These are phyloP conservation scores for Sclerotinia sclerotiorum DNA, from an alignment of 2,329 filamentous ascomycete genomes.

Conservation along the genomic window DNA sequence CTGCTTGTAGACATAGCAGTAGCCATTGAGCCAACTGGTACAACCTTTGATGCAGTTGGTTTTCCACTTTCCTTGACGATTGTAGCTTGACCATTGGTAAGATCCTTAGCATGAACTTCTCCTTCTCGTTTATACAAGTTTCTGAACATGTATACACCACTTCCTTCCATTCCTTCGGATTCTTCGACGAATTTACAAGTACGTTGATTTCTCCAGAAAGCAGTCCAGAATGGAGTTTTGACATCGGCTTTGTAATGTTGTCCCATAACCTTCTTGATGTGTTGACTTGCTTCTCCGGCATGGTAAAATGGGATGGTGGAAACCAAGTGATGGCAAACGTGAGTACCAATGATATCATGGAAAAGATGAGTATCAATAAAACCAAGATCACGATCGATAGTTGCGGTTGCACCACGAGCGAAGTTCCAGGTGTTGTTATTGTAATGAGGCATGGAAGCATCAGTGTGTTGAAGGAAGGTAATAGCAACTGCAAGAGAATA, in stretches of 20 bases:
- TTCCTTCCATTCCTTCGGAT: constrained; percentile 39
- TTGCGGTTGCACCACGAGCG: constrained; percentile 60
- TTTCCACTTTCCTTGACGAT: constrained; percentile 25
- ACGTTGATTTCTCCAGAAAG: constrained; percentile 41
- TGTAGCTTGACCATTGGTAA: constrained; percentile 23
- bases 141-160: constrained; percentile 40
- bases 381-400: constrained; percentile 64
- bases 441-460: constrained; percentile 57
- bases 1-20: constrained; percentile 35
- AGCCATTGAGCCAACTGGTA: constrained; percentile 30
- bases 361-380: constrained; percentile 65
- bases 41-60: constrained; percentile 1
- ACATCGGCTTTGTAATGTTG: constrained; percentile 51
- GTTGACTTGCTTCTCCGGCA: constrained; percentile 57
- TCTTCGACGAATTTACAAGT: constrained; percentile 42
- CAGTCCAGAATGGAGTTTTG: constrained; percentile 41
- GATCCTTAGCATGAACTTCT: constrained; percentile 31
- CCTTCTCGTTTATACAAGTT: constrained; percentile 38
- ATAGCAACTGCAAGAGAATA: constrained; percentile 56
- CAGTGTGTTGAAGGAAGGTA: constrained; percentile 73
- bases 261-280: constrained; percentile 57
- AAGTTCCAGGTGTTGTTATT: constrained; percentile 60
- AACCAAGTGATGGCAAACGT: constrained; percentile 64
- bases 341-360: constrained; percentile 64
- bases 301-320: constrained; percentile 63